phyloP scores from a whole-genome alignment of 257 asterid genomes.

The Anisodus acutangulus region DNA sequence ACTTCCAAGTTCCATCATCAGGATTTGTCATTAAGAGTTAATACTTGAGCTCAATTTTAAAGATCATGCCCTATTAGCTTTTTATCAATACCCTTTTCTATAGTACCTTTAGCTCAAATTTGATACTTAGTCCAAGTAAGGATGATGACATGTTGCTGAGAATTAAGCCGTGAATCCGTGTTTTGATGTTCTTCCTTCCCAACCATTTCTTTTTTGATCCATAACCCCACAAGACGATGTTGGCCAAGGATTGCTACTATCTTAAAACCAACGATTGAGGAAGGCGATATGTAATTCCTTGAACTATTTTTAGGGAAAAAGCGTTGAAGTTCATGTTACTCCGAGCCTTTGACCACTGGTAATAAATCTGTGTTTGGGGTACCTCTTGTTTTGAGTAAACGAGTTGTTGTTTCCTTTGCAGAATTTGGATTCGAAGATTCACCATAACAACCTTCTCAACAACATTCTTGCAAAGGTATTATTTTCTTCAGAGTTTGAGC shows the following conservation, averaged over 20 bases:
- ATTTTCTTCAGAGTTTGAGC: background rate
- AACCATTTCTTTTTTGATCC: background rate
- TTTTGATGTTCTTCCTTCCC: background rate
- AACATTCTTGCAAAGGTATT: constrained; percentile 91
- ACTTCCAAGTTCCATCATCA: background rate
- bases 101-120: constrained; percentile 6
- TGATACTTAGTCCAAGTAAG: background rate
- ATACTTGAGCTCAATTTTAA: background rate
- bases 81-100: background rate
- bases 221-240: background rate
- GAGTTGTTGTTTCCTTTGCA: constrained; percentile 42
- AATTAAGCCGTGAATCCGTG: background rate
- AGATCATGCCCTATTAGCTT: constrained; percentile 3
- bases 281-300: background rate
- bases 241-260: background rate
- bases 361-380: background rate
- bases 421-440: constrained; percentile 96
- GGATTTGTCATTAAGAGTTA: background rate
- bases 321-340: background rate
- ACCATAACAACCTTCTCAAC: constrained; percentile 92
- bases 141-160: background rate
- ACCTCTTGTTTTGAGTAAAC: background rate
- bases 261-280: background rate
- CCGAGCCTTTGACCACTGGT: background rate
- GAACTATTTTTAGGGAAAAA: background rate